Evolutionary conservation across 2,329 filamentous ascomycete species (phyloP), one percentile per base, ranked within the genome.

Genomic region (Sphaerulina musiva): DNA sequence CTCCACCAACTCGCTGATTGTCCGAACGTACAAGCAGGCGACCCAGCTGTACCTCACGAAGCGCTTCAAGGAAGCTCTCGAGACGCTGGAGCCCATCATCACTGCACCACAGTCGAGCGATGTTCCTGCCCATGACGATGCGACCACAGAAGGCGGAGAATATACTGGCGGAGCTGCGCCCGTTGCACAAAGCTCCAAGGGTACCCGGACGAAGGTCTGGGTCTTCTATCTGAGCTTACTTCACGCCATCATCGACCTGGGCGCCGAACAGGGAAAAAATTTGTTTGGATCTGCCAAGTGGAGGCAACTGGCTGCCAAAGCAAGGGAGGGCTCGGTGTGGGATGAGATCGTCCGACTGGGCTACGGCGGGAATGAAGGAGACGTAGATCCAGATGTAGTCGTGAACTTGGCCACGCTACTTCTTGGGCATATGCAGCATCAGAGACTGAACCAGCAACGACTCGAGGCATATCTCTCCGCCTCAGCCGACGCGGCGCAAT

Each of bases 31-130:
- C 74, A 89, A 92, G 62, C 90, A 95, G 74, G 88, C 93, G 32
- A 95, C 90, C 6, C 91, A 93, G 60, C 81, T 97, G 23, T 98
- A 95, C 74, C 80, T 98, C 56, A 98, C 93, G 71, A 90, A 93
- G 71, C 87, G 92, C 46, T 78, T 97, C 51, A 87, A 89, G 62
- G 93, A 98, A 73, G 88, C 92, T 0, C 78, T 96, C 31, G 87
- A 89, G 20, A 90, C 87, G 3, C 81, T 98, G 49, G 78, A 91
- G 46, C 89, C 92, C 7, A 80, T 96, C 57, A 86, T 98, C 66
- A 84, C 80, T 1, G 79, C 84, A 6, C 75, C 73, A 52, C 58
- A 53, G 14, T 32, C 58, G 9, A 23, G 40, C 10, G 53, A 53
- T 34, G 53, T 29, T 42, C 43, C 23, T 38, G 48, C 36, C 39